Evolutionary conservation across 805 yeast species (phyloP).

Genomic region (Kregervanrija pseudodelftensis): DNA sequence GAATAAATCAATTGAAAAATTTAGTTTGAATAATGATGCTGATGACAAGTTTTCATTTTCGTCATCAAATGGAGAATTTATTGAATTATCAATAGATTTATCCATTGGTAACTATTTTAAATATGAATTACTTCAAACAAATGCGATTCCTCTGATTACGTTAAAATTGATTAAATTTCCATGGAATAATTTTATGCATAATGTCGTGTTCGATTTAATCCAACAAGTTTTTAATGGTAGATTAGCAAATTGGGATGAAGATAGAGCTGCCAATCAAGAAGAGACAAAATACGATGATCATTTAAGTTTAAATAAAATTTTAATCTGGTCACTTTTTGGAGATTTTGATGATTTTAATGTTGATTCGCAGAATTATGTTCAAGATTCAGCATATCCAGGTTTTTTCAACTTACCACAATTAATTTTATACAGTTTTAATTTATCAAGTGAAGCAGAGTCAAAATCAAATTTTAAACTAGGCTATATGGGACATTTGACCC

Average conservation of each 20-base stretch:
- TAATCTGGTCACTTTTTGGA: constrained; percentile 31
- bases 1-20: constrained; percentile 23
- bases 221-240: constrained; percentile 88
- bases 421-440: constrained; percentile 23
- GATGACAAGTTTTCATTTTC: constrained; percentile 21
- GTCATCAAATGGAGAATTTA: constrained; percentile 13
- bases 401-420: constrained; percentile 26
- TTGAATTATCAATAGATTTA: constrained; percentile 21
- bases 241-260: constrained; percentile 31
- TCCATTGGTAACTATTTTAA: constrained; percentile 79
- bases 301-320: constrained; percentile 25
- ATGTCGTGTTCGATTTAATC: constrained; percentile 90
- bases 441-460: constrained; percentile 27
- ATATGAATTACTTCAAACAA: constrained; percentile 65
- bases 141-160: constrained; percentile 55
- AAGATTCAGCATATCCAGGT: constrained; percentile 21
- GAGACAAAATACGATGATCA: constrained; percentile 28
- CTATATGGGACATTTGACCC: constrained; percentile 52
- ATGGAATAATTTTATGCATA: constrained; percentile 96
- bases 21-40: constrained; percentile 2
- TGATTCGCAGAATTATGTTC: constrained; percentile 5
- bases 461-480: constrained; percentile 41
- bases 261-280: constrained; percentile 27
- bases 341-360: constrained; percentile 19
- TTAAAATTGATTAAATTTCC: constrained; percentile 73